A percentile compares a stretch with the other conserved stretches of the same genome.
Evolutionary conservation across 208 protist species (phyloP).

Genomic region (Leishmania aethiopica): DNA sequence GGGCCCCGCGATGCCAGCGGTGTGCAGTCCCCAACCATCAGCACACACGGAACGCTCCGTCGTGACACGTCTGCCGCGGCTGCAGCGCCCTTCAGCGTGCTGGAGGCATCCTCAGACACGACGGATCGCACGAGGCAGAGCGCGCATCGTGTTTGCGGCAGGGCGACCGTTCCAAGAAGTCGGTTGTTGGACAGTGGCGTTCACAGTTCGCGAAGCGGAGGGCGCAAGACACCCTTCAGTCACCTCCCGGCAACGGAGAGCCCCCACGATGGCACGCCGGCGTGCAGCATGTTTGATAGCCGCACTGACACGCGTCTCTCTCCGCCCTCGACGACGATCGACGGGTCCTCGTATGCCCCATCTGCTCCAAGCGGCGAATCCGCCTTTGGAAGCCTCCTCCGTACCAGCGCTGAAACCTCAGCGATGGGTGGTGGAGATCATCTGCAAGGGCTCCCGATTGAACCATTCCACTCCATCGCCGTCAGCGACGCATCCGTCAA

Average conservation of each 20-base stretch:
- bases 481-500: not conserved
- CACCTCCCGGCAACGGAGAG: not conserved
- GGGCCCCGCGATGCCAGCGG: not conserved
- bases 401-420: not conserved
- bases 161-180: not conserved
- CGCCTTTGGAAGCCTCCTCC: not conserved
- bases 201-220: not conserved
- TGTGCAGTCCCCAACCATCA: not conserved
- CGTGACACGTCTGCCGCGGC: not conserved
- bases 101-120: not conserved
- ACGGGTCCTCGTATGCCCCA: not conserved
- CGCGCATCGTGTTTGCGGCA: not conserved
- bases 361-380: not conserved
- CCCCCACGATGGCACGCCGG: not conserved
- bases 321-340: not conserved
- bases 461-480: not conserved
- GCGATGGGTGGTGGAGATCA: not conserved
- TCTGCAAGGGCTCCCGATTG: not conserved
- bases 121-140: not conserved
- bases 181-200: not conserved
- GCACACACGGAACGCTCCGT: too few relatives aligned
- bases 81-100: not conserved
- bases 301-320: not conserved
- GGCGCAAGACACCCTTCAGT: not conserved
- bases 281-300: constrained; percentile 3